Base-by-base conservation (phyloP, 331 rosid genomes). In the Prunus yedoensis region DNA sequence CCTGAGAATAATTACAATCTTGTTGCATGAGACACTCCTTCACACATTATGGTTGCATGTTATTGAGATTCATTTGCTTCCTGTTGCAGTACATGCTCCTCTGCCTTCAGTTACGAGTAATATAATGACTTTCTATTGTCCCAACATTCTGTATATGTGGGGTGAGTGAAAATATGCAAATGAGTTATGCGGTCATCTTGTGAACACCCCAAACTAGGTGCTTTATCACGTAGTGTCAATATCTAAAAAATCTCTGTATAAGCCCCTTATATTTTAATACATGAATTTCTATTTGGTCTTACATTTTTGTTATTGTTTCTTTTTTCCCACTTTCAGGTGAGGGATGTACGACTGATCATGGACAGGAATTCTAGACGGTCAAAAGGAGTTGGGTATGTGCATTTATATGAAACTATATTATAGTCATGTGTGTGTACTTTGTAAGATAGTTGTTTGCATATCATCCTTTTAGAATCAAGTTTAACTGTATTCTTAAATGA, bases 271-370 rank as follows among this genome's bases (percentile, higher is more conserved):
- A 46, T 21, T 62, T 66, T 23, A 43, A 20, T 45, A 41, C 15
- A 32, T 13, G 5, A 53, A 30, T 79, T 76, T 20, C 51, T 16
- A 49, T 17, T 11, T 41, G 18, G 32, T 21, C 56, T 70, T 28
- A 38, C 27, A 52, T 2, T 11, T 50, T 14, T 52, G 49, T 21
- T 60, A 43, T 56, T 57, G 21, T 71, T 79, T 65, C n/a, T 52
- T 16, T 71, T 77, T 28, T 38, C 43, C 43, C 2, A 74, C 46
- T 46, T 85, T 83, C 86, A 94, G 99, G 97, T 94, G 80, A 92
- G 99, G 80, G 99, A 94, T 87, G 99, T 94, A n/a, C 94, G 99
- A 69, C 87, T 94, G 85, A 94, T 94, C 84, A 94, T 94, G 99
- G 99, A 94, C 88, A 88, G 99, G 91, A 92, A 94, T 79, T 94